Evolutionary conservation across 768 basidiomycete genomes (phyloP), one percentile per base, ranked within the genome.

Genomic region (Russula olivacea): DNA sequence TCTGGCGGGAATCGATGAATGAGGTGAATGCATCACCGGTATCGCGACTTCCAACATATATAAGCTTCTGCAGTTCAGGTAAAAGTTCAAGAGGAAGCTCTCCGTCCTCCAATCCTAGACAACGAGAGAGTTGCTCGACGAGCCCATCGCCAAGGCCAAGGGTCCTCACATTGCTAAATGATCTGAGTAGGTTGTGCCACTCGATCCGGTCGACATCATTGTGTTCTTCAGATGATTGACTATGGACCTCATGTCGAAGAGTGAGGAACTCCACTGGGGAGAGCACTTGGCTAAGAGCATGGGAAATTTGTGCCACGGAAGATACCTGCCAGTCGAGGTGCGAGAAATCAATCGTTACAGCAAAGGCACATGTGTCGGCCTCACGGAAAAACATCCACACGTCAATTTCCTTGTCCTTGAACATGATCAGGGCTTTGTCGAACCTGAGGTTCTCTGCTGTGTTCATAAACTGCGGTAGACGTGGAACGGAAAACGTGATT

Each of bases 1-100:
- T 21, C 56, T 67, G n/a, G 21, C 61, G 64, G 6, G 68, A 72
- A 55, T 71, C 65, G 5, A 54, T 15, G 4, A 54, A 36, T 8
- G 36, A 7, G 4, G 36, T 19, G 15, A 54, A 54, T 23, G 15
- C 30, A 10, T 54, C 19, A 23, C 7, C 14, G 9, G 21, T 14
- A 17, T 11, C n/a, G 15, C 53, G 15, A 5, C 36, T 21, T 6
- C 1, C 8, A 36, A 11, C n/a, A 17, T 12, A 54, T 25, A 5
- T 32, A 10, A 61, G 52, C 47, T 40, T 25, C 9, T 48, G 10
- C n/a, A 61, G 32, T 17, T 38, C 30, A 3, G 45, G 60, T n/a
- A 61, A 25, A 9, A 55, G 12, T 10, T 25, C 53, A 9, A 40
- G 1, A 3, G 34, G 23, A 0, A 14, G 10, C 23, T 30, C 60